Base-by-base conservation (phyloP, 2,329 filamentous ascomycete species). In the Cladosporium oxysporum region DNA sequence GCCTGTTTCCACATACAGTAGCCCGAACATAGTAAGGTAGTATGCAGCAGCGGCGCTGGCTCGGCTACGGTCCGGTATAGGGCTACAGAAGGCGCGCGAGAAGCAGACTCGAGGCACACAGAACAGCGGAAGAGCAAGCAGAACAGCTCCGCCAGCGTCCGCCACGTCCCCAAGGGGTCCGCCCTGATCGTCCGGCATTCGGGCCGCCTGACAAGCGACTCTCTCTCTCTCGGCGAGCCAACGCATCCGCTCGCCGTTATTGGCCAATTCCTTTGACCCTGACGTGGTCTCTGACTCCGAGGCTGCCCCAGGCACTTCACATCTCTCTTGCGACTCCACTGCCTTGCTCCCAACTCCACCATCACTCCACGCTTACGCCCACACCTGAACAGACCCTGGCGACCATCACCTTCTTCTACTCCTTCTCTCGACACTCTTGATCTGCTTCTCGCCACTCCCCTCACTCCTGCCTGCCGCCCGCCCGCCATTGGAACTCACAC, bases 181-280 rank as follows among this genome's bases (percentile, higher is more conserved):
- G 26, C 52, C 52, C 52, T 55, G 52, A 55, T 55, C 52, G 28
- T n/a, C 52, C 52, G 28, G 52, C 52, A 55, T 33, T 55, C 52
- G 52, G 52, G 14, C 52, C 52, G 52, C 23, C 49, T 52, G 7
- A 12, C 26, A 7, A 29, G 49, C 23, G 49, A 26, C 26, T 3
- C 44, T 2, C 44, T 49, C 44, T n/a, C 23, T n/a, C 44, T 26
- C 23, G 10, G 11, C 23, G 2, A 26, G 49, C 52, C 28, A 55
- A 8, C 28, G 23, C 29, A 55, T 55, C n/a, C 18, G 29, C 52
- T 33, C 52, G 31, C 31, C 52, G 18, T 23, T 23, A 52, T 26
- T n/a, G 14, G 23, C 12, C 49, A 23, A 28, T 14, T 23, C 18
- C 12, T 18, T 23, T 4, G 16, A 4, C 49, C 49, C 41, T 47